Base-by-base conservation (phyloP, 805 yeast genomes). In the Ogataea philodendri region DNA sequence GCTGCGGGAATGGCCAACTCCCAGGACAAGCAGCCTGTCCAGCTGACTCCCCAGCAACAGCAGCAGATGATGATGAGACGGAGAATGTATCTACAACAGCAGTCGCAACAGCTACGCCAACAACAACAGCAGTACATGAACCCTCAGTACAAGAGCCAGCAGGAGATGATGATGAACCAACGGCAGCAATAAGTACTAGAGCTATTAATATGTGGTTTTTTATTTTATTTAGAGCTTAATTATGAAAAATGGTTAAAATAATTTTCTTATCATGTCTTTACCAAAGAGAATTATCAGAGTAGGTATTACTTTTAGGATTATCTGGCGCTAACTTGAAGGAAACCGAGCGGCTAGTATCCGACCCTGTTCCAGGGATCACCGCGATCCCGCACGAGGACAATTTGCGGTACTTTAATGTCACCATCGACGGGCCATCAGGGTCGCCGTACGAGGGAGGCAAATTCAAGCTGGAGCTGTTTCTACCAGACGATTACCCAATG, bases 401-500 rank as follows among this genome's bases (percentile, higher is more conserved):
- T 60, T 68, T 93, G 46, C 76, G 98, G 49, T 87, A 90, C 60
- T 93, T 93, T 54, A 85, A 87, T 46, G 98, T 93, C 16, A 77
- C 85, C 2, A 82, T 93, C 42, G 87, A 85, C 41, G 98, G 98
- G 0, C 98, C 98, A 7, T 69, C 74, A 19, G 81, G 83, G 35
- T 84, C 95, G 1, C 97, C 98, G 1, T 93, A 90, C 56, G 96
- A 90, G 55, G 55, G 63, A 35, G 87, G 88, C n/a, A 59, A 63
- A 36, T 93, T 93, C 66, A 71, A 82, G 48, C 67, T 93, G 41
- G 98, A 93, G 60, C 67, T 93, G 45, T 93, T 74, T 56, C 63
- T 93, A 45, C 97, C 98, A 2, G 97, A 93, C 55, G 98, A 93
- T 56, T 93, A 93, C 60, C 98, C 98, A 9, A 84, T 90, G 97